phyloP scores from a whole-genome alignment of 441 rosid species.

The Erodium moschatum region DNA sequence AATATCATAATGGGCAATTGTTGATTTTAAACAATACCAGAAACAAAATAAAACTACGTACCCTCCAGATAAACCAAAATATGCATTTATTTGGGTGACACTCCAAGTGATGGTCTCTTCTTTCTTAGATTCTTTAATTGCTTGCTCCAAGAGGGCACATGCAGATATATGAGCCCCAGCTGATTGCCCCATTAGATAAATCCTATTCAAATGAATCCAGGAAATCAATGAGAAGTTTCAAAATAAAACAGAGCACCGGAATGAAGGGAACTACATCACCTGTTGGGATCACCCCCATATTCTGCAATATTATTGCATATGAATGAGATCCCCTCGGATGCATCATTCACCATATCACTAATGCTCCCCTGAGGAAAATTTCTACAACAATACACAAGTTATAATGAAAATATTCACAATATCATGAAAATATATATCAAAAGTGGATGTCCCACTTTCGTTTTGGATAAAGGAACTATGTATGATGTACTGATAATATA shows the following conservation, averaged over 20 bases:
- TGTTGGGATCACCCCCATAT: conserved; percentile 84
- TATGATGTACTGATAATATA: too few species aligned
- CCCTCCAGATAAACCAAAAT: conserved; percentile 98
- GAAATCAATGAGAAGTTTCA: conserved; percentile 15
- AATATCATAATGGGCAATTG: too few species aligned
- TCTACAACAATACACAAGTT: conserved; percentile 34
- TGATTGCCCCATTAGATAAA: conserved; percentile 93
- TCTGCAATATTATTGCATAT: conserved; percentile 60
- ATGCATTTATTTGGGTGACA: conserved; percentile 65
- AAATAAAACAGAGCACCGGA: conserved; percentile 6
- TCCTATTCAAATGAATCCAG: conserved; percentile 34
- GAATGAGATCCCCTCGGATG: conserved; percentile 70
- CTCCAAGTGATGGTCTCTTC: conserved; percentile 62
- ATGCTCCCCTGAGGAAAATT: conserved; percentile 97
- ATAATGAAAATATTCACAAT: background rate
- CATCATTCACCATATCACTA: conserved; percentile 82
- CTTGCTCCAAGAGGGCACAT: conserved; percentile 79
- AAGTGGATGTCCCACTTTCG: too few species aligned
- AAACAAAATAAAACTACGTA: conserved; percentile 20
- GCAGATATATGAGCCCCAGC: conserved; percentile 95
- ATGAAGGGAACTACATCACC: conserved; percentile 28
- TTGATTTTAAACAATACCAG: too few species aligned
- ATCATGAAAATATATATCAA: background rate
- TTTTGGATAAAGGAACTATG: too few species aligned
- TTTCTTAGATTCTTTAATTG: conserved; percentile 58